Base-by-base conservation (phyloP, 1,284 basidiomycete genomes). In the Mrakiaceae sp. region DNA sequence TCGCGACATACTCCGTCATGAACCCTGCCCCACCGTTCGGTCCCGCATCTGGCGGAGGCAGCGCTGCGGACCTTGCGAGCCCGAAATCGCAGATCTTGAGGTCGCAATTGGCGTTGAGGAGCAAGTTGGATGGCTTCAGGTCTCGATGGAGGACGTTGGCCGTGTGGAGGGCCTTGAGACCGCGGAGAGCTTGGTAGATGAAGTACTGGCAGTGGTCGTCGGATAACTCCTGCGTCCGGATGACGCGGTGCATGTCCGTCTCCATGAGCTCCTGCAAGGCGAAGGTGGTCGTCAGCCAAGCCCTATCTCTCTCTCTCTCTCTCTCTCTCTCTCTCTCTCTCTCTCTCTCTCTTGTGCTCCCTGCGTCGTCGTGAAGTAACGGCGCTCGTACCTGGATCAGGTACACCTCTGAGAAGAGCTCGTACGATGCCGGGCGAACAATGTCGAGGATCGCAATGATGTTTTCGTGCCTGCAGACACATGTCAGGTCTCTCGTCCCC, bases 161-260 rank as follows among this genome's bases (percentile, higher is more conserved):
- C 0, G 89, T 90, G 74, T 96, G 93, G 0, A 96, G 81, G 0
- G 91, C 91, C 76, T 97, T 97, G 66, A 97, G 79, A 0, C 90
- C 92, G 48, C 93, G 82, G 2, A 96, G 82, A 0, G 90, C 90
- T 84, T 91, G 92, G 75, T 96, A 95, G 69, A 94, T 87, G 75
- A 95, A 95, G 76, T 96, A 96, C 75, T 95, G 91, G 72, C 85
- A 91, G 75, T 95, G 94, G 74, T 94, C 90, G 72, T 93, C 88
- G 64, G 83, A 86, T 55, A 93, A 79, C 67, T 87, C 82, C 77
- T 92, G 90, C 0, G 88, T 90, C 56, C 87, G 82, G 68, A 93
- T 90, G 51, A 93, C 90, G 63, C 90, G 84, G 74, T 93, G 88
- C 71, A 93, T 79, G 74, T 92, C 89, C 0, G 88, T 90, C 74